Evolutionary conservation across 2,329 filamentous ascomycete species (phyloP), one percentile per base, ranked within the genome.

Genomic region (Diaporthe australafricana): DNA sequence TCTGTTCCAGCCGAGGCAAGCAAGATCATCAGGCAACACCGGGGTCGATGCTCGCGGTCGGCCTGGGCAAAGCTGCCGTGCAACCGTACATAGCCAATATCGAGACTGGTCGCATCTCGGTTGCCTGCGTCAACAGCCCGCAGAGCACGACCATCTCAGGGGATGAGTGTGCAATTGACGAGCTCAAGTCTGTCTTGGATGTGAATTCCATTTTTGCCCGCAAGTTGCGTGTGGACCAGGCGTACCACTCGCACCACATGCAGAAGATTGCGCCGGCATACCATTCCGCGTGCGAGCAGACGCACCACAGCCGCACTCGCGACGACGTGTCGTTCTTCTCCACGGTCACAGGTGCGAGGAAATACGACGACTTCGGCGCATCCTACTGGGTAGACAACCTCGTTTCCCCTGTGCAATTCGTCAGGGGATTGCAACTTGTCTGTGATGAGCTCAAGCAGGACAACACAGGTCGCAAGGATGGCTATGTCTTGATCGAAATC

Each of bases 181-280:
- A 75, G 11, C 66, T 82, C 2, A 71, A 75, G 27, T 50, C 65
- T 9, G 42, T 74, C 42, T 70, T 80, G 25, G 53, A 76, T 2
- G 75, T 75, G 7, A 74, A 80, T 16, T 70, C 60, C 14, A 74
- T 79, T 0, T 82, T 81, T 25, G 70, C 73, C 8, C 74, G 78
- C 9, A 75, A 74, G n/a, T 76, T 82, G 2, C 67, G 60, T 2
- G 79, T 82, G 6, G 77, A 80, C 40, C 77, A 76, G 20, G 81
- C 82, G 0, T 84, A 84, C 72, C 82, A 84, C 74, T 82, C 81
- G 2, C 78, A 78, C 35, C 78, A 81, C 50, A 81, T 81, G 79
- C 74, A 76, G 52, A 60, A 70, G 5, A 74, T 78, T 70, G 52
- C 80, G 78, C 42, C 55, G 1, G 42, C 73, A 7, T 66, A 71